Evolutionary conservation across 495 filamentous ascomycete species (phyloP).

Genomic region (Aspergillus bertholletiae): DNA sequence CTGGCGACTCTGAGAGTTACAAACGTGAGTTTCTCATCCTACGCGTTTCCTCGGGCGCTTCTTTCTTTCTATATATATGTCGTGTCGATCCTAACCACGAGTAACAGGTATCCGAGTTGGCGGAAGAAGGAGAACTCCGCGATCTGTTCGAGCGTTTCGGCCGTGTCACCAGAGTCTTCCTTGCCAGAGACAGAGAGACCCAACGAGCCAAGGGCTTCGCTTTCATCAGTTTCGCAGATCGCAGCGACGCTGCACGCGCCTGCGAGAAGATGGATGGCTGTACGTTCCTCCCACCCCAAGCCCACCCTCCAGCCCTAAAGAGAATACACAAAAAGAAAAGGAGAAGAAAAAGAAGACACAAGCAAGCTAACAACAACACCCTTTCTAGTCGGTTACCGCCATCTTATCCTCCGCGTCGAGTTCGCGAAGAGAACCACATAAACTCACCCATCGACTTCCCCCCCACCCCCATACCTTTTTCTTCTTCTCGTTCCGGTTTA

Average conservation of each 20-base stretch:
- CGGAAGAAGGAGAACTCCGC: slow-evolving; percentile 89
- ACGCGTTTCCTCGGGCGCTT: slow-evolving; percentile 5
- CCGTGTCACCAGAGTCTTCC: slow-evolving; percentile 92
- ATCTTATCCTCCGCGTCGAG: slow-evolving; percentile 86
- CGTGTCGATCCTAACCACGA: slow-evolving; percentile 5
- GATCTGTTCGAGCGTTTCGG: slow-evolving; percentile 98
- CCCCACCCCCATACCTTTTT: slow-evolving; percentile 20
- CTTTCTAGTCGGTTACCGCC: slow-evolving; percentile 70
- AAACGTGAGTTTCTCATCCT: slow-evolving; percentile 64
- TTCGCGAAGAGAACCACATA: slow-evolving; percentile 80
- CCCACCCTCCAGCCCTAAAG: neutral
- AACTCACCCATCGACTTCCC: no score
- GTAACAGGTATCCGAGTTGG: slow-evolving; percentile 85
- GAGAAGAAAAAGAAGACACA: neutral
- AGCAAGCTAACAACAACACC: slow-evolving; percentile 18
- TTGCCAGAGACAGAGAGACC: slow-evolving; percentile 95
- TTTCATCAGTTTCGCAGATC: slow-evolving; percentile 92
- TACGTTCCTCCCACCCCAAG: slow-evolving; percentile 37
- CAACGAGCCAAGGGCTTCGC: slow-evolving; percentile 95
- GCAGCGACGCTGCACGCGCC: slow-evolving; percentile 81
- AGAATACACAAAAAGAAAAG: neutral
- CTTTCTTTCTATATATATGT: neutral
- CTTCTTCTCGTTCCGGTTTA: slow-evolving; percentile 21
- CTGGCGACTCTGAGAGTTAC: slow-evolving; percentile 93
- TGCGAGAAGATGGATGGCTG: slow-evolving; percentile 98